These are phyloP conservation scores for Chrysoporthe puriensis DNA, from an alignment of 2,329 filamentous ascomycete genomes.

Conservation along the genomic window DNA sequence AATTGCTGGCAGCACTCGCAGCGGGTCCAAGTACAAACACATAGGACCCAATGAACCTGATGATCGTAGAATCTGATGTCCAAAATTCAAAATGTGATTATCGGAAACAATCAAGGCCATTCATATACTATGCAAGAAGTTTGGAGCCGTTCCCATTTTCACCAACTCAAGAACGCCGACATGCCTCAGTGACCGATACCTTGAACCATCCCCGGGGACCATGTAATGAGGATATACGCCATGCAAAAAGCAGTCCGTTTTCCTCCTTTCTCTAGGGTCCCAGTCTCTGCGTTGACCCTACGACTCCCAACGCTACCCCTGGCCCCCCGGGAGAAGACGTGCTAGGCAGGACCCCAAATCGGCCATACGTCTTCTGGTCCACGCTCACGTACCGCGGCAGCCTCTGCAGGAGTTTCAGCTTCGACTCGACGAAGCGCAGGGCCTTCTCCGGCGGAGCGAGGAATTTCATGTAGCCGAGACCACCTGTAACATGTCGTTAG, in stretches of 20 bases:
- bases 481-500: constrained; percentile 57
- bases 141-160: background rate
- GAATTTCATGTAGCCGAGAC: constrained; percentile 85
- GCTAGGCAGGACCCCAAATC: constrained; percentile 79
- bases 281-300: constrained; percentile 68
- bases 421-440: constrained; percentile 84
- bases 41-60: background rate
- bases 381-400: constrained; percentile 92
- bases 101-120: background rate
- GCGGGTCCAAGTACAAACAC: background rate
- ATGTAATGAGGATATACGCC: background rate
- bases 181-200: constrained; percentile 1
- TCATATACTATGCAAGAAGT: background rate
- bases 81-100: no score
- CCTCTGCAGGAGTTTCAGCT: constrained; percentile 80
- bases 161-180: background rate
- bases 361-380: constrained; percentile 93
- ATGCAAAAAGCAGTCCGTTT: background rate
- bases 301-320: constrained; percentile 66
- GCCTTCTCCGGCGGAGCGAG: constrained; percentile 88
- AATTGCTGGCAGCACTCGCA: background rate
- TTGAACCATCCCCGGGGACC: background rate
- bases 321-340: constrained; percentile 48
- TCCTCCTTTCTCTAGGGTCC: constrained; percentile 55
- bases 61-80: background rate